A percentile compares a stretch with the other conserved stretches of the same genome.
phyloP scores from a whole-genome alignment of 129 eudicot species.

The Cynara cardunculus region DNA sequence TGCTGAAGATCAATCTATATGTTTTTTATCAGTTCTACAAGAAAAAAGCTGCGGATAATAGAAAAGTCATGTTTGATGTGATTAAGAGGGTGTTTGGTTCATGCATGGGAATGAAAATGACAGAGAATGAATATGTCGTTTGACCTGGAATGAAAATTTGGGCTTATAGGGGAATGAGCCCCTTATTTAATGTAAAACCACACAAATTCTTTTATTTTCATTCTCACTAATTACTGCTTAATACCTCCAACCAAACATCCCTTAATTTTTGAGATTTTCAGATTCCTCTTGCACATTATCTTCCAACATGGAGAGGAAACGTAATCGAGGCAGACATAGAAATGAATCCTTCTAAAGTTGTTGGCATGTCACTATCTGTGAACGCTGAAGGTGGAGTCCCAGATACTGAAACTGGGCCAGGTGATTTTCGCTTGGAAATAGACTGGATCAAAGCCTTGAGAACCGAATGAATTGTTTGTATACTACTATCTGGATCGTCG shows the following conservation, averaged over 20 bases:
- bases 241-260: no score
- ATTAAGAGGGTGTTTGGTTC: no score
- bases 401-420: slow-evolving; percentile 80
- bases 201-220: no score
- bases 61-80: background rate
- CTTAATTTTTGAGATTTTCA: slow-evolving; percentile 11
- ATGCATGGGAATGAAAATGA: no score
- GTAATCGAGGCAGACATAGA: slow-evolving; percentile 72
- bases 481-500: background rate
- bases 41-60: background rate
- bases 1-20: no score
- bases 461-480: slow-evolving; percentile 25
- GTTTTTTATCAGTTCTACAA: background rate
- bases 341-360: slow-evolving; percentile 82
- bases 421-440: slow-evolving; percentile 77
- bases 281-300: slow-evolving; percentile 87
- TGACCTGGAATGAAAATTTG: no score
- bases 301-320: slow-evolving; percentile 90
- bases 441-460: slow-evolving; percentile 93
- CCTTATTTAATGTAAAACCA: no score
- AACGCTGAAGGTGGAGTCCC: slow-evolving; percentile 89
- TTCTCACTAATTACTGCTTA: no score
- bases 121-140: no score
- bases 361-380: slow-evolving; percentile 89
- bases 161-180: no score